A percentile compares a stretch with the other conserved stretches of the same genome.
Conservation (phyloP, 2,329 filamentous ascomycete genomes). For the Penicillium polonicum region DNA sequence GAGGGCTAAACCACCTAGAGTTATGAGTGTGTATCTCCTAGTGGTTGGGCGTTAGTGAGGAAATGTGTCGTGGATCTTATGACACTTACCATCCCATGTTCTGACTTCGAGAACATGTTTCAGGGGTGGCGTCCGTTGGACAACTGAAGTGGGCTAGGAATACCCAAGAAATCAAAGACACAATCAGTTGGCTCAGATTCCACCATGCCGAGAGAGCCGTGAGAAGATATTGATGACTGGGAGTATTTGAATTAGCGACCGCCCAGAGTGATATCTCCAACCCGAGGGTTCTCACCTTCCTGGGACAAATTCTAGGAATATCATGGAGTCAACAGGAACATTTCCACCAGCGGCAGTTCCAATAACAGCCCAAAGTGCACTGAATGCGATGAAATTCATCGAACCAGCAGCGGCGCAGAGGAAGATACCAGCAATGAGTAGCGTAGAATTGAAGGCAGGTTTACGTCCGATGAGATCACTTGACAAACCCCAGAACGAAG, state of each 20-base stretch:
- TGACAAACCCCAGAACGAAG: slow-evolving; percentile 48
- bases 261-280: neutral
- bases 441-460: slow-evolving; percentile 49
- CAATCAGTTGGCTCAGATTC: slow-evolving; percentile 48
- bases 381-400: slow-evolving; percentile 29
- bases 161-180: slow-evolving; percentile 31
- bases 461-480: slow-evolving; percentile 46
- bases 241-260: neutral
- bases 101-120: slow-evolving; percentile 20
- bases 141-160: slow-evolving; percentile 33
- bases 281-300: slow-evolving; percentile 12
- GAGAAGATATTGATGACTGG: slow-evolving; percentile 28
- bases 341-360: slow-evolving; percentile 31
- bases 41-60: neutral
- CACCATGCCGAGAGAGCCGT: slow-evolving; percentile 49
- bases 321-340: slow-evolving; percentile 30
- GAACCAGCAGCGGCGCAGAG: slow-evolving; percentile 27
- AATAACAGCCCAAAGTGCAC: slow-evolving; percentile 31
- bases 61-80: neutral
- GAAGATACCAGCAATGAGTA: slow-evolving; percentile 43
- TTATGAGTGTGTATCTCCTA: slow-evolving; percentile 31
- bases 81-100: slow-evolving; percentile 33
- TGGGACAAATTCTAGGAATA: slow-evolving; percentile 33
- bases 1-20: slow-evolving; percentile 26
- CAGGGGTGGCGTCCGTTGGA: slow-evolving; percentile 24